These are phyloP conservation scores for Boechera retrofracta DNA, from an alignment of 345 rosid genomes.

Conservation along the genomic window DNA sequence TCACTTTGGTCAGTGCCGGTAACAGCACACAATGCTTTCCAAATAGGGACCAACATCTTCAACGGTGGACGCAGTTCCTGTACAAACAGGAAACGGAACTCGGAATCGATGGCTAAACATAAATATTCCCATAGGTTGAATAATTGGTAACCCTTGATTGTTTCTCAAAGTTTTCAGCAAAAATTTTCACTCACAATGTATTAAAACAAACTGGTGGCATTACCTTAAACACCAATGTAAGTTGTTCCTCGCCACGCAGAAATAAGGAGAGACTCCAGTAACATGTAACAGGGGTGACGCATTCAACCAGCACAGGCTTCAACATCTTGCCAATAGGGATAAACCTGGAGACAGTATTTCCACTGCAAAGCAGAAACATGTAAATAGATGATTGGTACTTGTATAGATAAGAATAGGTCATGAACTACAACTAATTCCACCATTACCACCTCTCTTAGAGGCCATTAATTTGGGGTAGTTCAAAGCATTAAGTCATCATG, in stretches of 20 bases:
- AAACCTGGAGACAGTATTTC: conserved; percentile 62
- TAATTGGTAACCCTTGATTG: not conserved
- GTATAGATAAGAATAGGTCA: conserved; percentile 20
- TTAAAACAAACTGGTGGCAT: conserved; percentile 16
- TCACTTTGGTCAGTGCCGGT: conserved; percentile 44
- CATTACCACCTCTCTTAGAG: not conserved
- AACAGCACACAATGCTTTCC: conserved; percentile 76
- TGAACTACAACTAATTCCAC: conserved; percentile 10
- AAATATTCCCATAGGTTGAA: not conserved
- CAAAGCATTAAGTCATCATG: not conserved
- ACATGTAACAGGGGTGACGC: conserved; percentile 80
- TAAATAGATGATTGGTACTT: conserved; percentile 5
- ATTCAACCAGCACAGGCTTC: conserved; percentile 83
- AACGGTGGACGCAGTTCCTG: conserved; percentile 76
- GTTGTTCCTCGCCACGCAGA: conserved; percentile 66
- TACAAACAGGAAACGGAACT: not conserved
- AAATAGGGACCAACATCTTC: conserved; percentile 79
- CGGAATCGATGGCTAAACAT: conserved; percentile 11
- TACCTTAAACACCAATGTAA: conserved; percentile 78
- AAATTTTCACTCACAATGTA: conserved; percentile 4
- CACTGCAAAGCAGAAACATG: conserved; percentile 52
- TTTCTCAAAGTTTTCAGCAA: conserved; percentile 2
- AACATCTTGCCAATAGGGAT: conserved; percentile 73
- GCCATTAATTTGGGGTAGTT: not conserved
- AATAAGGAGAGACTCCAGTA: conserved; percentile 82